Percentiles rank a stretch among this genome's conserved stretches.
These are phyloP conservation scores for Lophiostoma macrostomum DNA, from an alignment of 495 filamentous ascomycete species.

Conservation along the genomic window DNA sequence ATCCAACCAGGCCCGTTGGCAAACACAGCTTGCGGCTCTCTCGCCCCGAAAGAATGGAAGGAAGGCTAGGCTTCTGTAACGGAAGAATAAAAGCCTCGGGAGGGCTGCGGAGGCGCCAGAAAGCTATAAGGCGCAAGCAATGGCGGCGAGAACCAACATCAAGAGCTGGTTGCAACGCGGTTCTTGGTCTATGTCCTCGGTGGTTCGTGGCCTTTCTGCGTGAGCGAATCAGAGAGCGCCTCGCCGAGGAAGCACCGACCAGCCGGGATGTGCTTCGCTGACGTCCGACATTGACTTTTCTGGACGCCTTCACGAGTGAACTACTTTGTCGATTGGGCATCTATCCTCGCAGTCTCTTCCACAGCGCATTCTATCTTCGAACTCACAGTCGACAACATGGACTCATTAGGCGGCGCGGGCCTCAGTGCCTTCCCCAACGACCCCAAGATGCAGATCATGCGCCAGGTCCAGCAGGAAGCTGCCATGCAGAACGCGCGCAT, in stretches of 20 bases:
- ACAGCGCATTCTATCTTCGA: too few species aligned
- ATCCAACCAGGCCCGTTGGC: background rate
- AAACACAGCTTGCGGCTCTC: background rate
- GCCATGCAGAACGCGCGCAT: conserved; percentile 70
- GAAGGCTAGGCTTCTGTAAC: conserved; percentile 14
- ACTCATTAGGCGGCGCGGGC: conserved; percentile 28
- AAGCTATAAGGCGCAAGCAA: conserved; percentile 27
- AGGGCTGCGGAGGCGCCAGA: background rate
- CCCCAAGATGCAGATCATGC: conserved; percentile 66
- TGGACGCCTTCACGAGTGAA: too few species aligned
- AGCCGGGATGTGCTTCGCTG: background rate
- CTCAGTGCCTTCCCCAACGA: conserved; percentile 41
- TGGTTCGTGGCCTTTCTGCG: conserved; percentile 28
- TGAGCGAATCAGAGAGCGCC: background rate
- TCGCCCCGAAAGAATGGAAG: conserved; percentile 16
- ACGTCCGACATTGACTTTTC: too few species aligned
- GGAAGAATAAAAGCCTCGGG: background rate
- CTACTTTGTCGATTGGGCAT: too few species aligned
- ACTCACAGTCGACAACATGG: conserved; percentile 23
- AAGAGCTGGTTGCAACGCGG: conserved; percentile 1
- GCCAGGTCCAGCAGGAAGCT: conserved; percentile 70
- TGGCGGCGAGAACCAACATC: conserved; percentile 22
- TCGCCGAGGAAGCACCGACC: conserved; percentile 12
- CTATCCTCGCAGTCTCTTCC: too few species aligned
- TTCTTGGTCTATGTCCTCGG: background rate